phyloP scores from a whole-genome alignment of 1,139 yeast species.

The Diutina ranongensis region DNA sequence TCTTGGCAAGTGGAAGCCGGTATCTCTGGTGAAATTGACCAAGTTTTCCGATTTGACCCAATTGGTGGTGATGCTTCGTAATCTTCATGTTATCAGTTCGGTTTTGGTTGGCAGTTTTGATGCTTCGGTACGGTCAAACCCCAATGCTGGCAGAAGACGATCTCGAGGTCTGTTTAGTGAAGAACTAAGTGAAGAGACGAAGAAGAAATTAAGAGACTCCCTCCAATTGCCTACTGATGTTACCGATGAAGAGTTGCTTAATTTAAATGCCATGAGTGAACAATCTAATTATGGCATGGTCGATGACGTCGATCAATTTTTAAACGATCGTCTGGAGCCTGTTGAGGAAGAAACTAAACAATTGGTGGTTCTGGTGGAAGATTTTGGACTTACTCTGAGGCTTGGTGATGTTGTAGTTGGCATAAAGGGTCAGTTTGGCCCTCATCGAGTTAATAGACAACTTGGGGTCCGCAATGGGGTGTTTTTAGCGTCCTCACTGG shows the following conservation, averaged over 20 bases:
- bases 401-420: not conserved
- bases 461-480: not conserved
- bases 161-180: not conserved
- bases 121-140: not conserved
- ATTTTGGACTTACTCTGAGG: not conserved
- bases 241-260: slow-evolving; percentile 29
- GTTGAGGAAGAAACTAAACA: not conserved
- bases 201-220: slow-evolving; percentile 22
- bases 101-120: slow-evolving; percentile 8
- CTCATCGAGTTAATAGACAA: not conserved
- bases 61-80: slow-evolving; percentile 21
- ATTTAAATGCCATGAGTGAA: slow-evolving; percentile 21
- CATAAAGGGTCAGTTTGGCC: not conserved
- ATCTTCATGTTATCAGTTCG: slow-evolving; percentile 19
- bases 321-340: not conserved
- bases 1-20: slow-evolving; percentile 11
- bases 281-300: slow-evolving; percentile 11
- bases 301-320: not conserved
- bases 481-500: not conserved
- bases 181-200: slow-evolving; percentile 3
- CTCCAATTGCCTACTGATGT: slow-evolving; percentile 26
- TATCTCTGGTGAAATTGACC: slow-evolving; percentile 16
- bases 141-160: not conserved
- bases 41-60: slow-evolving; percentile 10
- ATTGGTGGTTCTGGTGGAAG: not conserved